Conservation (phyloP, 257 asterid species). For the Leonotis leonurus region DNA sequence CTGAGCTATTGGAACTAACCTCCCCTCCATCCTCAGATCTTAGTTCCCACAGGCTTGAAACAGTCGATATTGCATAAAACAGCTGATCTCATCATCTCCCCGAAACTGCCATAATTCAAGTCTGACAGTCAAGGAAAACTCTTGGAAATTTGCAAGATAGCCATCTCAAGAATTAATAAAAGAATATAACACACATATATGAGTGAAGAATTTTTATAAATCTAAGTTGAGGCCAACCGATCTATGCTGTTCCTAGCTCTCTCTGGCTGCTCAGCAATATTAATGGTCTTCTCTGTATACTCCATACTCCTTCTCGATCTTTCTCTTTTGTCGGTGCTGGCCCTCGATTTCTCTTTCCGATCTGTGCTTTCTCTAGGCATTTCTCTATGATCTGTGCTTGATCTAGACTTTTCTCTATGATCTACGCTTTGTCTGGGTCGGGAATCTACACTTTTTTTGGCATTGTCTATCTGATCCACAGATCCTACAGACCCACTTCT, state of each 20-base stretch:
- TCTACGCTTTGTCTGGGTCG: conserved; percentile 73
- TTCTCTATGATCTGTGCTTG: conserved; percentile 68
- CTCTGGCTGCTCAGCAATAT: conserved; percentile 64
- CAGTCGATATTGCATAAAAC: conserved; percentile 92
- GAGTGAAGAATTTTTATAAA: conserved; percentile 22
- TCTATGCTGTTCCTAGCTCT: conserved; percentile 92
- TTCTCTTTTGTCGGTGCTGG: conserved; percentile 68
- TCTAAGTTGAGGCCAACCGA: conserved; percentile 64
- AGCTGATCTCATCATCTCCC: conserved; percentile 92
- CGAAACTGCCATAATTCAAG: conserved; percentile 65
- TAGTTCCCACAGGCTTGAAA: conserved; percentile 81
- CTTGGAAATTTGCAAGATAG: conserved; percentile 9
- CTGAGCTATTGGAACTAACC: conserved; percentile 32
- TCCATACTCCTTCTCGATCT: conserved; percentile 52
- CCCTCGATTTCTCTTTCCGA: conserved; percentile 56
- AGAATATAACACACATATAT: conserved; percentile 8
- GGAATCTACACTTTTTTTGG: conserved; percentile 60
- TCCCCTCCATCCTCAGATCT: conserved; percentile 49
- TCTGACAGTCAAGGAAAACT: conserved; percentile 32
- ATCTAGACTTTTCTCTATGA: conserved; percentile 71
- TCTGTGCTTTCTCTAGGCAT: conserved; percentile 58
- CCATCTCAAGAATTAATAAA: background rate
- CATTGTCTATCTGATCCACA: conserved; percentile 40
- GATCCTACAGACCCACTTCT: conserved; percentile 38
- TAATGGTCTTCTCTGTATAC: conserved; percentile 41